Base-by-base conservation (phyloP, 2,329 filamentous ascomycete genomes). In the Anisogramma anomala region DNA sequence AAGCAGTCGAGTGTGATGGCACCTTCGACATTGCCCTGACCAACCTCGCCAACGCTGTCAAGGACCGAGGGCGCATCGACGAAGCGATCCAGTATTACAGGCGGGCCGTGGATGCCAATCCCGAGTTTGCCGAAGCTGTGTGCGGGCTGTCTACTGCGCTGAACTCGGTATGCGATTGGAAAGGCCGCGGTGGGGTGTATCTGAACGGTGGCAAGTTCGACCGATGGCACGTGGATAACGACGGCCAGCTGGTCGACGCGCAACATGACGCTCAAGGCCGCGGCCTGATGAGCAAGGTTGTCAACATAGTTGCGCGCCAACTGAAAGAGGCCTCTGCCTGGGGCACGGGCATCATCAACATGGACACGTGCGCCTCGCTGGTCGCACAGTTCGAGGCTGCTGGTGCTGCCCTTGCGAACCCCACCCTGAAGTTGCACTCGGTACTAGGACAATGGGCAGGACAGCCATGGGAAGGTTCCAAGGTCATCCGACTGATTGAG, bases 161-260 rank as follows among this genome's bases (percentile, higher is more conserved):
- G 38, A 96, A 95, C 57, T 96, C 91, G 6, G 88, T 98, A 5
- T 98, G 91, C 57, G 84, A 89, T 54, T 98, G 91, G 91, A 74
- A 76, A 53, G 86, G 86, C 22, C 78, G 91, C 48, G 91, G 91
- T 46, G 91, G 91, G 1, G 81, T 94, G 33, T 69, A 84, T 19
- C 72, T 84, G n/a, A 72, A 79, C 39, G 69, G 68, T 38, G 85
- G 84, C 7, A 76, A 71, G 50, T 78, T 81, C 48, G 91, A 98
- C 58, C 78, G 86, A 30, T 96, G 91, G 84, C 91, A 98, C 58
- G 88, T 98, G 17, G 79, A 93, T 52, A 81, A 86, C 0, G 68
- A 77, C 27, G 88, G 88, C 9, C 84, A 85, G 73, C 74, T 96
- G 17, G 68, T 81, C 13, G 88, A 95, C 60, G 82, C 79, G 1